Conservation (phyloP, 441 rosid genomes). For the Populus hybrid region DNA sequence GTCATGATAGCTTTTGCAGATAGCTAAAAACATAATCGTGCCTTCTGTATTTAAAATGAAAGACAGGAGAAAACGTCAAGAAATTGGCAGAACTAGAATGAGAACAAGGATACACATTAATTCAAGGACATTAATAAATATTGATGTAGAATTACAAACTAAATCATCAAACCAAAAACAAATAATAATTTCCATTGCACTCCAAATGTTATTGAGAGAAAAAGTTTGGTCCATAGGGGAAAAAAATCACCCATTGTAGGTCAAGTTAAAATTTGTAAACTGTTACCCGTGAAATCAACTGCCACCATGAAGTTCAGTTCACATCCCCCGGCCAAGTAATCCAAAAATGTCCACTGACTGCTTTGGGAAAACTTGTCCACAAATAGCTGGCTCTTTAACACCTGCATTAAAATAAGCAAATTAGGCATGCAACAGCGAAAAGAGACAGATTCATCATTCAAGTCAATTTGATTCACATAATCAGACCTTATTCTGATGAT, state of each 20-base stretch:
- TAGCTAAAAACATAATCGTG: background rate
- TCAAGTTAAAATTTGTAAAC: slow-evolving; percentile 14
- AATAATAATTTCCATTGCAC: background rate
- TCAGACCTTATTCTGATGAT: slow-evolving; percentile 56
- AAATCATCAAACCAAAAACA: background rate
- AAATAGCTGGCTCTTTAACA: slow-evolving; percentile 63
- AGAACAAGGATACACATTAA: background rate
- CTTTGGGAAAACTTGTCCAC: slow-evolving; percentile 73
- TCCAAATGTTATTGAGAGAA: slow-evolving; percentile 4
- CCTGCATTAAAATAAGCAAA: slow-evolving; percentile 32
- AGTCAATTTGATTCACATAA: slow-evolving; percentile 18
- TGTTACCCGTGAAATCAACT: slow-evolving; percentile 86
- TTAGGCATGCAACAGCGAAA: slow-evolving; percentile 1
- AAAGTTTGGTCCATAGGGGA: background rate
- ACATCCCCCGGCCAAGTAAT: slow-evolving; percentile 76
- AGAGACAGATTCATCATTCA: background rate
- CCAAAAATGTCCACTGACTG: slow-evolving; percentile 68
- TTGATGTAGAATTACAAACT: slow-evolving; percentile 4
- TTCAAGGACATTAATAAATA: slow-evolving; percentile 12
- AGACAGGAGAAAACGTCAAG: background rate
- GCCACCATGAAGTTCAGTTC: slow-evolving; percentile 97
- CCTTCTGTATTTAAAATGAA: background rate
- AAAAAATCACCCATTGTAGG: background rate
- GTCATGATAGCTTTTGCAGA: background rate
- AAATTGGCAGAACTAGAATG: background rate